These are phyloP conservation scores for Penicillium sp. DNA, from an alignment of 2,329 filamentous ascomycete genomes.

Conservation along the genomic window DNA sequence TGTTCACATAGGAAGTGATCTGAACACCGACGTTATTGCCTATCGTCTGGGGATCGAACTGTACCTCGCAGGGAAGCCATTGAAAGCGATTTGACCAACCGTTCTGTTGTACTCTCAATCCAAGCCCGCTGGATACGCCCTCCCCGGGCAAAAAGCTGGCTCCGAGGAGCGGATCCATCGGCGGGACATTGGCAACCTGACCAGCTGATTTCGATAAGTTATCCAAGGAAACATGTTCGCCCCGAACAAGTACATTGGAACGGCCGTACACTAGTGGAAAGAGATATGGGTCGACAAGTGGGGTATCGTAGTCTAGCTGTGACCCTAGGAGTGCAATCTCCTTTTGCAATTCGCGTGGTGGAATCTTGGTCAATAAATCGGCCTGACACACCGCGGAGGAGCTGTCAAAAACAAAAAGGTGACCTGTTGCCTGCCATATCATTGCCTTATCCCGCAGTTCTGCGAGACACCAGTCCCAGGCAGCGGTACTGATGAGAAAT, in stretches of 20 bases:
- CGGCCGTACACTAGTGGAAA: background rate
- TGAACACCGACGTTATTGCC: background rate
- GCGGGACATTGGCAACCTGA: background rate
- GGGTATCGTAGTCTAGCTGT: background rate
- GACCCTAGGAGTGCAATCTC: background rate
- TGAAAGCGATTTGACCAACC: constrained; percentile 13
- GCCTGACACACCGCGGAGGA: constrained; percentile 9
- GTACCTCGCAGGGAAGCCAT: constrained; percentile 12
- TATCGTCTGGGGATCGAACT: background rate
- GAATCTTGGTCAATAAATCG: background rate
- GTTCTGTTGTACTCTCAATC: constrained; percentile 4
- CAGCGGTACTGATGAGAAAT: constrained; percentile 4
- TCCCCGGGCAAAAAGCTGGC: background rate
- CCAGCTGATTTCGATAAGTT: background rate
- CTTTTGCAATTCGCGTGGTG: background rate
- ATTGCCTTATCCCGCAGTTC: constrained; percentile 7
- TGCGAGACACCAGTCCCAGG: constrained; percentile 9
- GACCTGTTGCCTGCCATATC: constrained; percentile 1
- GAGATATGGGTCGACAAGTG: background rate
- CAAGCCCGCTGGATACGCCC: background rate
- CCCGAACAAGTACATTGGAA: background rate
- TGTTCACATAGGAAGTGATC: background rate
- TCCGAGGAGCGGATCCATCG: background rate
- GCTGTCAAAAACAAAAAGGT: constrained; percentile 4
- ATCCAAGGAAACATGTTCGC: background rate